Evolutionary conservation across 2,329 filamentous ascomycete genomes (phyloP), one percentile per base, ranked within the genome.

Genomic region (Keithomyces neogunnii): DNA sequence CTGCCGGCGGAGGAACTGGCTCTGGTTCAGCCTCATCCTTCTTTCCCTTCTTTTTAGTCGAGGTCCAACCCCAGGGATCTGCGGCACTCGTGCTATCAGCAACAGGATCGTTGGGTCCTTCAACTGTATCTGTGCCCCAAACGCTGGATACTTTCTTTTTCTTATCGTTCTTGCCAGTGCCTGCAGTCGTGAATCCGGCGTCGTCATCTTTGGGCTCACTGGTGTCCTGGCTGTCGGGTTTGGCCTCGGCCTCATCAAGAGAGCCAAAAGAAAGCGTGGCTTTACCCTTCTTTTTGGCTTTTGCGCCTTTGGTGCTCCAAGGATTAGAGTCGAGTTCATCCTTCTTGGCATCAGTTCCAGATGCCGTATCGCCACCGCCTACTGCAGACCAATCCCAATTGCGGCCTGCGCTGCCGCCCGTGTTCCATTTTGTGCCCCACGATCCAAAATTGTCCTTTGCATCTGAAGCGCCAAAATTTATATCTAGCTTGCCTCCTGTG

Each of bases 401-500:
- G 47, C 57, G 56, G 33, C 54, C 55, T 5, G 51, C 53, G 26
- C 68, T 69, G 44, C 75, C 76, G 51, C 76, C 75, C n/a, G 76
- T 74, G 55, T 68, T 73, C 80, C 81, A 85, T 56, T 73, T 78
- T 53, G 75, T 74, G 35, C 80, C 80, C 81, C 82, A 86, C 39
- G 72, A 69, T 47, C 81, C 75, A 58, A 86, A 76, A 40, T 61
- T 54, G 39, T 66, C 62, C 56, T 77, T 77, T 10, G 62, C 62
- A 38, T 71, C 70, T 29, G 70, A 67, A n/a, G 70, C 63, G 47
- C 75, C 76, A 58, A 82, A 75, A 53, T 72, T 76, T 11, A 82
- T 62, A 55, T 83, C 78, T 5, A 82, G 62, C 51, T 80, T 78
- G 1, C 81, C 78, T n/a, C 70, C 73, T 30, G 68, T 62, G 51